Evolutionary conservation across 176 grass and related monocot species (phyloP), one percentile per base, ranked within the genome.

Genomic region (Lolium perenne): DNA sequence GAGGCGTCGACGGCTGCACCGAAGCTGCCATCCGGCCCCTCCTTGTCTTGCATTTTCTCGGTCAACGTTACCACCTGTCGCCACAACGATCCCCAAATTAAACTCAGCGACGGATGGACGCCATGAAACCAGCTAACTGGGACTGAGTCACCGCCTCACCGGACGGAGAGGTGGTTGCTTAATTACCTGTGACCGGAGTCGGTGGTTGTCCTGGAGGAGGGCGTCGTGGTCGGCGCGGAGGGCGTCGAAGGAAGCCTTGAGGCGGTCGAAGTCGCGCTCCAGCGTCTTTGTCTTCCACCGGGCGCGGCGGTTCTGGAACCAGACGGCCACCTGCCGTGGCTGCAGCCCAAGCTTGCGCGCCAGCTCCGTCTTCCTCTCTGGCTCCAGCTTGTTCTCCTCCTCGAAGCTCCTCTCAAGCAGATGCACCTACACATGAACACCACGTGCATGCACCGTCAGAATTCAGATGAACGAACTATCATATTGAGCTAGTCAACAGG

Each of bases 241-340:
- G 38, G 88, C 93, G 40, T 96, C 90, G 87, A 96, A 97, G 75
- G 97, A 96, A 0, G 84, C 88, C 83, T 99, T 99, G 84, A 99
- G 97, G 78, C 92, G 85, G 69, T 99, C 94, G 82, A 91, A 99
- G 88, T 99, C 97, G 66, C 88, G 92, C 92, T 99, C 97, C 8
- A 99, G 94, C 84, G 94, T 92, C 89, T 99, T 99, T 25, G 92
- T 99, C 92, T 99, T 99, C 97, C 97, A 99, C 17, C 97, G 84
- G 61, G 97, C 97, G 57, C 97, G 97, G 43, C 97, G 97, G 90
- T 99, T 99, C 88, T 99, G 97, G 76, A 96, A 99, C 97, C 97
- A 99, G 14, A 99, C 97, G 11, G 97, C 97, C 64, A 99, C 97
- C 87, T 99, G 97, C 43, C 97, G 87, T 0, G 94, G 97, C 85